Percentiles rank a stretch among this genome's conserved stretches.
Conservation (phyloP, 2,329 filamentous ascomycete genomes). For the Thielaviopsis musarum region DNA sequence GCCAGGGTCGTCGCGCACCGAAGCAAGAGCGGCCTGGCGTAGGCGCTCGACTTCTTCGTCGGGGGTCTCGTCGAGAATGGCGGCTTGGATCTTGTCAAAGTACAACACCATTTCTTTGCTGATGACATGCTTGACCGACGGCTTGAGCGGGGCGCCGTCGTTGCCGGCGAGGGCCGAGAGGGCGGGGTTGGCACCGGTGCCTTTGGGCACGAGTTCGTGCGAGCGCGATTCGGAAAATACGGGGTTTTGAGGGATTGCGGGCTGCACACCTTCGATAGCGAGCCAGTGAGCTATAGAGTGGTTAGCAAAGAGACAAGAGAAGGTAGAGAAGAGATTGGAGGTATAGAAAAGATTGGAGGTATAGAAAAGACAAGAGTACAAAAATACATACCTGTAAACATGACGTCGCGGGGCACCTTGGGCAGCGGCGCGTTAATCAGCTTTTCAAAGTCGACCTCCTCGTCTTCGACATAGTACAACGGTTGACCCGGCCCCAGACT, state of each 20-base stretch:
- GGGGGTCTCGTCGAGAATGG: conserved; percentile 73
- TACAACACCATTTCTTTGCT: conserved; percentile 93
- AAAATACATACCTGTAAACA: conserved; percentile 60
- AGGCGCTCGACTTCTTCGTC: conserved; percentile 59
- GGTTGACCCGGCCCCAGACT: conserved; percentile 86
- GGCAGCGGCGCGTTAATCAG: conserved; percentile 91
- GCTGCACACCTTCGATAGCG: conserved; percentile 91
- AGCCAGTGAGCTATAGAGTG: conserved; percentile 68
- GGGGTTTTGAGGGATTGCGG: conserved; percentile 90
- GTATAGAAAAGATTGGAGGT: not conserved
- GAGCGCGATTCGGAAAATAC: conserved; percentile 68
- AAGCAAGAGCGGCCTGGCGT: conserved; percentile 69
- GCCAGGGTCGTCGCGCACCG: conserved; percentile 74
- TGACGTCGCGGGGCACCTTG: conserved; percentile 84
- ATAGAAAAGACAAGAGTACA: no score
- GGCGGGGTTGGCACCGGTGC: conserved; percentile 67
- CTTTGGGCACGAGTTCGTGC: conserved; percentile 78
- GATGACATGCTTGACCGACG: conserved; percentile 86
- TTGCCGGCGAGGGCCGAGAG: conserved; percentile 51
- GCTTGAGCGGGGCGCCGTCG: conserved; percentile 45
- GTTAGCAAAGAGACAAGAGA: conserved; percentile 1
- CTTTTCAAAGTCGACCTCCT: conserved; percentile 98
- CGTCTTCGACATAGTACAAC: conserved; percentile 92
- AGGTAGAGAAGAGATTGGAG: not conserved
- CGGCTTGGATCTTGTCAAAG: conserved; percentile 86